A percentile compares a stretch with the other conserved stretches of the same genome.
Conservation (phyloP, 768 basidiomycete genomes). For the Inosperma sp. region DNA sequence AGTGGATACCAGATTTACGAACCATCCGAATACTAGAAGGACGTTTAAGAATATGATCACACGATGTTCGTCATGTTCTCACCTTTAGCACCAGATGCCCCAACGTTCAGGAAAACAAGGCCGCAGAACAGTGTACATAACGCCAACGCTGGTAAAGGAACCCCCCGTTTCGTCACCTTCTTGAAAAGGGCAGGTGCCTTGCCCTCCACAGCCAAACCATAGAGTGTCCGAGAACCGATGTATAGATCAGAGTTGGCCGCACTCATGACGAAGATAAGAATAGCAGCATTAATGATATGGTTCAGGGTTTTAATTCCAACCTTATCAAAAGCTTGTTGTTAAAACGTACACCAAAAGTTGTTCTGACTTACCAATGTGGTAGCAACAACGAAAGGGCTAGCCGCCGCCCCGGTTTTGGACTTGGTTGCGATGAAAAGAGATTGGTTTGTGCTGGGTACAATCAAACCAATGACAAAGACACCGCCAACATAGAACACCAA, state of each 20-base stretch:
- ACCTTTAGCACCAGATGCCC: conserved; percentile 49
- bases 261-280: conserved; percentile 62
- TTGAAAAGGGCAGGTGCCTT: conserved; percentile 45
- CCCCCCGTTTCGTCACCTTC: conserved; percentile 41
- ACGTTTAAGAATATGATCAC: conserved; percentile 18
- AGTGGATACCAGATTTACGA: conserved; percentile 45
- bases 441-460: conserved; percentile 57
- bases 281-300: conserved; percentile 61
- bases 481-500: conserved; percentile 61
- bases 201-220: conserved; percentile 46
- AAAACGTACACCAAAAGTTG: neutral
- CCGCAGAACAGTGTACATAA: conserved; percentile 52
- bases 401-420: conserved; percentile 48
- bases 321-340: conserved; percentile 13
- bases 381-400: conserved; percentile 62
- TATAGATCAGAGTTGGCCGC: conserved; percentile 63
- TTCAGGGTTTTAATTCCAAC: conserved; percentile 56
- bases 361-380: conserved; percentile 31
- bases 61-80: neutral
- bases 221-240: conserved; percentile 45
- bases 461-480: conserved; percentile 67
- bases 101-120: conserved; percentile 56
- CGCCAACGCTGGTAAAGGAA: conserved; percentile 48
- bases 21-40: conserved; percentile 46
- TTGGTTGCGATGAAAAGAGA: conserved; percentile 44